A percentile compares a stretch with the other conserved stretches of the same genome.
Conservation (phyloP, 2,329 filamentous ascomycete species). For the Didymella keratinophila region DNA sequence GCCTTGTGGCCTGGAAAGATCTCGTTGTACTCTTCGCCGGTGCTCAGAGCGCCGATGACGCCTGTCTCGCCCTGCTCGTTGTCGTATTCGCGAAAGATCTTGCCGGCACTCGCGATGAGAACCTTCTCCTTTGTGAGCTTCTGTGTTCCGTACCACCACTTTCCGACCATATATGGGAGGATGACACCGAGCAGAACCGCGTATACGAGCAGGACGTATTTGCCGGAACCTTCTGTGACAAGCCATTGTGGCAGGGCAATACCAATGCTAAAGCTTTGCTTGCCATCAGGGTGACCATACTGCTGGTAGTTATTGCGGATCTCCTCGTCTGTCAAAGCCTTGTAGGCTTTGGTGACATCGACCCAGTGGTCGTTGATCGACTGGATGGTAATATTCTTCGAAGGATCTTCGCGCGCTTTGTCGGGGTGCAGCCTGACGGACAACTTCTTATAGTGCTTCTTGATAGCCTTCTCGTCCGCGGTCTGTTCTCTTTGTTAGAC, state of each 20-base stretch:
- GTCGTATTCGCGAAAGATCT: constrained; percentile 91
- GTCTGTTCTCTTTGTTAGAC: constrained; percentile 62
- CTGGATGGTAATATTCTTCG: constrained; percentile 90
- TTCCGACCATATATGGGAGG: constrained; percentile 90
- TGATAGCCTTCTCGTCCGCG: constrained; percentile 88
- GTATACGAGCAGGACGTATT: constrained; percentile 92
- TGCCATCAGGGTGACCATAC: constrained; percentile 95
- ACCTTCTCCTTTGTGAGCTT: constrained; percentile 92
- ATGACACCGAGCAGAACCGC: constrained; percentile 86
- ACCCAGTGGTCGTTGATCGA: constrained; percentile 87
- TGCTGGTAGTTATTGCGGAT: constrained; percentile 96
- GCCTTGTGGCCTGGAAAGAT: constrained; percentile 79
- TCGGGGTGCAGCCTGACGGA: constrained; percentile 91
- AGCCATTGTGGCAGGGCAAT: constrained; percentile 95
- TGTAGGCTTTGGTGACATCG: constrained; percentile 96
- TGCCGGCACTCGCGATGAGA: constrained; percentile 90
- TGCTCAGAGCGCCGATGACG: constrained; percentile 81
- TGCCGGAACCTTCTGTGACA: constrained; percentile 90
- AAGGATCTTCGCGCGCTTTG: constrained; percentile 82
- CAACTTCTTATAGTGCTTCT: constrained; percentile 85
- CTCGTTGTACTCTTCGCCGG: constrained; percentile 83
- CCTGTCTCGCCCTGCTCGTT: constrained; percentile 82
- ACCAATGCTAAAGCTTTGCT: constrained; percentile 97
- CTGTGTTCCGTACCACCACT: constrained; percentile 99
- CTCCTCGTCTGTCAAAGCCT: constrained; percentile 96